phyloP scores from a whole-genome alignment of 345 rosid genomes.

The Pugionium dolabratum region DNA sequence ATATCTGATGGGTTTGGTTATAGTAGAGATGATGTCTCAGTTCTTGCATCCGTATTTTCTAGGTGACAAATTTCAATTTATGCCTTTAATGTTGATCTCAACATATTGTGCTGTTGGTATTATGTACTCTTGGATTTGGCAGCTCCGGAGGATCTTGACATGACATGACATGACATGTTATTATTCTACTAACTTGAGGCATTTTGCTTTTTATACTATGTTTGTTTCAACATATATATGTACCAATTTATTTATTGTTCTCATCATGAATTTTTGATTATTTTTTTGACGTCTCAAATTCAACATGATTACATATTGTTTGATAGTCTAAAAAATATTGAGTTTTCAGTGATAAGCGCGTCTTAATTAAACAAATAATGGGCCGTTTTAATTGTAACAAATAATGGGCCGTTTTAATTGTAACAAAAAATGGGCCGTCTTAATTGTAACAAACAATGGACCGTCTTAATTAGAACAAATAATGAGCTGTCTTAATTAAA shows the following conservation, averaged over 20 bases:
- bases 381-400: no score
- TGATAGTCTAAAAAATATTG: not conserved
- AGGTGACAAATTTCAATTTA: conserved; percentile 67
- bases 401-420: no score
- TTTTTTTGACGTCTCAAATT: no score
- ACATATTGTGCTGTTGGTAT: conserved; percentile 67
- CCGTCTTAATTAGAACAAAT: no score
- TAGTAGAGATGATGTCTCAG: conserved; percentile 73
- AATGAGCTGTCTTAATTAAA: no score
- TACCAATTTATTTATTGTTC: not conserved
- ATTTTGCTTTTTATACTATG: not conserved
- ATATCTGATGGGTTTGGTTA: conserved; percentile 62
- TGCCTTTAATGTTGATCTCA: conserved; percentile 80
- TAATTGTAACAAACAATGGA: no score
- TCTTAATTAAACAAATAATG: no score
- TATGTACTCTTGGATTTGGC: conserved; percentile 89
- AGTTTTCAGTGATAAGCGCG: not conserved
- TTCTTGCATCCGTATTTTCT: conserved; percentile 65
- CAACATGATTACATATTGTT: not conserved
- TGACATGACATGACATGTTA: conserved; percentile 12
- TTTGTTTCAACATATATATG: not conserved
- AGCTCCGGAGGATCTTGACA: conserved; percentile 50
- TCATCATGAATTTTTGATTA: not conserved
- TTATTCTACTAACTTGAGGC: not conserved
- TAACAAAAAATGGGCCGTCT: no score